Evolutionary conservation across 495 filamentous ascomycete genomes (phyloP), one percentile per base, ranked within the genome.

Genomic region (Articulospora tetracladia): DNA sequence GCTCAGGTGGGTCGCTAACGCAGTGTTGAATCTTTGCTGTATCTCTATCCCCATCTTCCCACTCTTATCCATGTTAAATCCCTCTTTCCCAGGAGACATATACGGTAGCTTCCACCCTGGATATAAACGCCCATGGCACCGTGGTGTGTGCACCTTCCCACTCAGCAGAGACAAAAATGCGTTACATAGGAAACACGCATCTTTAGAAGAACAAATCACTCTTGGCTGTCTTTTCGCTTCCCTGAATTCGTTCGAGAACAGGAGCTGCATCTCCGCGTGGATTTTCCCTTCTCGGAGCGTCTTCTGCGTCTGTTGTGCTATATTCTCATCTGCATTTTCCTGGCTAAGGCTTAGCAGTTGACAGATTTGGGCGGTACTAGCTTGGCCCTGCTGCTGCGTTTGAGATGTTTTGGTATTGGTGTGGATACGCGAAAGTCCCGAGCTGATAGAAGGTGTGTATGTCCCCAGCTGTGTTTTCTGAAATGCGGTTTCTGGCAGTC

Each of bases 211-310:
- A 57, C 71, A 73, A 25, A 82, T 73, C 26, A 81, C 74, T 47
- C 77, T 74, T 25, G 78, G 78, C 19, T 56, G 63, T 11, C 54
- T 51, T 4, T 55, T 59, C 1, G 54, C 24, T 8, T 47, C 20
- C 6, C 68, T 20, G 0, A 70, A 62, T 52, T 78, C 70, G 59
- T 69, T 77, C 62, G 77, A 68, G 24, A 70, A 73, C 15, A 79
- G 59, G 32, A 82, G 70, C 54, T 80, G 77, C 11, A 82, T 74
- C 65, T 82, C 77, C 28, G 79, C 78, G 58, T 82, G 77, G 24
- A 82, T 70, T 46, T 73, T 76, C 0, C 68, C 69, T 4, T 74
- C 66, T 1, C 28, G 51, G 11, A 74, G 51, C 4, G 56, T 61
- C 23, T 64, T 60, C n/a, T 10, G 60, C 8, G 65, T 53, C 32